Evolutionary conservation across 2,329 filamentous ascomycete species (phyloP), one percentile per base, ranked within the genome.

Genomic region (Fusarium armeniacum): DNA sequence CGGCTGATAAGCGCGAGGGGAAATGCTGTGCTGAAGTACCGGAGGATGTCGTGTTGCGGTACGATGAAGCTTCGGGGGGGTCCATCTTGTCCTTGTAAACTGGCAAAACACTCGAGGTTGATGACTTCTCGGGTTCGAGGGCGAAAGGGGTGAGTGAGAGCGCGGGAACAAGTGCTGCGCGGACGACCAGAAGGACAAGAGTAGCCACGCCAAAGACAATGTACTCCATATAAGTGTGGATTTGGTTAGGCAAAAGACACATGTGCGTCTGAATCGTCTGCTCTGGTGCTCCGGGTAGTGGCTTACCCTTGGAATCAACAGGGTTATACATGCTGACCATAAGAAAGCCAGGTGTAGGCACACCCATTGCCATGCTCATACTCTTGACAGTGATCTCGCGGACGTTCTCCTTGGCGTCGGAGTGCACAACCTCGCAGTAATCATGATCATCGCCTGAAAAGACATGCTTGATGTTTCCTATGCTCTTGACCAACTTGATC

Each of bases 361-460:
- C 92, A 11, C 96, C 94, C 96, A 98, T 98, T 20, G 93, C 94
- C 93, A 95, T 97, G 75, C 91, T 97, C 71, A 97, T 89, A 76
- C 91, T 94, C 82, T 99, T 99, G 73, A 98, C 94, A 0, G 96
- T 99, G 69, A 98, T 97, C 78, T 99, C 96, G 50, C 84, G 85
- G 33, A 91, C 87, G 28, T 85, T 87, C 35, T 85, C 86, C 67
- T 89, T 89, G 62, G 90, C 88, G 20, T 88, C 85, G 4, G 89
- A 88, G 79, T 99, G 96, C 1, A 90, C 85, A 9, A 98, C 82
- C 75, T 97, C 94, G 81, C 96, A 99, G 81, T 98, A 98, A 81
- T 99, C 96, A 81, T 99, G 96, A 76, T 99, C 96, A 74, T 99
- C 96, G 13, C 96, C 96, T 0, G 94, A 97, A 77, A 98, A 99